Conservation (phyloP, 2,329 filamentous ascomycete species). For the Dryadomyces quercivorus region DNA sequence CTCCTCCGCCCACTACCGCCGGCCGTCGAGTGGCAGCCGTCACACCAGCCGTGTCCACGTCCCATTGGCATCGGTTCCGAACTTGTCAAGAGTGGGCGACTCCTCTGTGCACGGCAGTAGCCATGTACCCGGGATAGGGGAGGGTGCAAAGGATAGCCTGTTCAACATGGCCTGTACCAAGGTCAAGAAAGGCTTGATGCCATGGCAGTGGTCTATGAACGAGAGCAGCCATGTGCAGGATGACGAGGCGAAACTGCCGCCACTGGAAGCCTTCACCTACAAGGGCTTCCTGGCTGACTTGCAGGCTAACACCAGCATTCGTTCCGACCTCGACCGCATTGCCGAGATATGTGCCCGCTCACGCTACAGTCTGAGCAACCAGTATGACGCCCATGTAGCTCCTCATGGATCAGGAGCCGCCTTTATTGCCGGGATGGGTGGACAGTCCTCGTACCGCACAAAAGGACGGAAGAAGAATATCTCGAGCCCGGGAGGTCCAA, state of each 20-base stretch:
- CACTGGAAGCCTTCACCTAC: constrained; percentile 52
- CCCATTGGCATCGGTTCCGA: background rate
- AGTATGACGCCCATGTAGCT: constrained; percentile 53
- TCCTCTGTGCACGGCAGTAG: constrained; percentile 5
- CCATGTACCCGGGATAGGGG: constrained; percentile 6
- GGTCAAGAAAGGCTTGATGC: constrained; percentile 24
- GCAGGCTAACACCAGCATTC: constrained; percentile 32
- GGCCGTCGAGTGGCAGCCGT: constrained; percentile 18
- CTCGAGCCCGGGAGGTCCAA: constrained; percentile 31
- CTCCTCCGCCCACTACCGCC: constrained; percentile 14
- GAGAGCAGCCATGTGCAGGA: constrained; percentile 9
- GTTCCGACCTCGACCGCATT: constrained; percentile 49
- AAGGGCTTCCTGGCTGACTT: constrained; percentile 43
- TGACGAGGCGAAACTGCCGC: constrained; percentile 36
- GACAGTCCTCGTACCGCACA: background rate
- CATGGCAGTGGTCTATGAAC: constrained; percentile 18
- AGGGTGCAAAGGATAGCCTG: constrained; percentile 6
- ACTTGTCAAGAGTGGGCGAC: background rate
- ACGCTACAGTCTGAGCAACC: constrained; percentile 52
- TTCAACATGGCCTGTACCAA: constrained; percentile 31
- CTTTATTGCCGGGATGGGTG: constrained; percentile 22
- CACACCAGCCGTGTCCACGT: constrained; percentile 14
- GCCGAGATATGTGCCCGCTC: constrained; percentile 56
- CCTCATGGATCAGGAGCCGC: constrained; percentile 46
- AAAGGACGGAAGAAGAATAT: constrained; percentile 12